A percentile compares a stretch with the other conserved stretches of the same genome.
Conservation (phyloP, 1,284 basidiomycete genomes). For the Erythrobasidium hasegawianum region DNA sequence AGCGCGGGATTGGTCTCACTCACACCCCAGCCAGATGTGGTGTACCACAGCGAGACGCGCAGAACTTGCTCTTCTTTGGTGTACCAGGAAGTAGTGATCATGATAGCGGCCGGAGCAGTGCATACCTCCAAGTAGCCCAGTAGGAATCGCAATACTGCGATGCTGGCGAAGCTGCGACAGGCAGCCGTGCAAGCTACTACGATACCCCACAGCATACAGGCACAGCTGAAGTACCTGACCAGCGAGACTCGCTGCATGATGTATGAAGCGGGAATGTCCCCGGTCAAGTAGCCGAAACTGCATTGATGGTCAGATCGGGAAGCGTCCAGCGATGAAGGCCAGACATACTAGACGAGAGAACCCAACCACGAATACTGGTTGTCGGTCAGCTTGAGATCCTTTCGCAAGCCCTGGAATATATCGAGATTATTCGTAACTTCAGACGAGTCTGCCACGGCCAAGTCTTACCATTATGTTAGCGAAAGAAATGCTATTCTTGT, state of each 20-base stretch:
- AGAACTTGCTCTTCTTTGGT: conserved; percentile 2
- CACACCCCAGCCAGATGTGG: background rate
- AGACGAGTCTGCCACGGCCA: too few relatives aligned
- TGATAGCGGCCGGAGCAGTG: conserved; percentile 21
- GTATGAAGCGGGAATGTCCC: conserved; percentile 40
- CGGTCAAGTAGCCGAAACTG: conserved; percentile 42
- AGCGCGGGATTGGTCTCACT: too few relatives aligned
- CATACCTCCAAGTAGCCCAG: conserved; percentile 46
- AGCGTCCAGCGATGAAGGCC: too few relatives aligned
- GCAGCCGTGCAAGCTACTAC: conserved; percentile 15
- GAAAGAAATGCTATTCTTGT: conserved; percentile 39
- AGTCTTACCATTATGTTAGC: background rate
- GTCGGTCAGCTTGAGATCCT: conserved; percentile 42
- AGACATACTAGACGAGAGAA: conserved; percentile 41
- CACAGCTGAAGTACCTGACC: conserved; percentile 39
- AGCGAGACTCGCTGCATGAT: conserved; percentile 43
- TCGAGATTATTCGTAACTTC: too few relatives aligned
- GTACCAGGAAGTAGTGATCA: conserved; percentile 17
- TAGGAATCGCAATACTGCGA: conserved; percentile 45
- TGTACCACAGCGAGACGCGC: conserved; percentile 11
- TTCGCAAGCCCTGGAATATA: background rate
- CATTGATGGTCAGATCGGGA: too few relatives aligned
- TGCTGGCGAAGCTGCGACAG: conserved; percentile 40
- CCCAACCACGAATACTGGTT: conserved; percentile 46
- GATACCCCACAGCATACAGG: conserved; percentile 29